phyloP scores from a whole-genome alignment of 2,329 filamentous ascomycete genomes.

The Diaporthe sp. region DNA sequence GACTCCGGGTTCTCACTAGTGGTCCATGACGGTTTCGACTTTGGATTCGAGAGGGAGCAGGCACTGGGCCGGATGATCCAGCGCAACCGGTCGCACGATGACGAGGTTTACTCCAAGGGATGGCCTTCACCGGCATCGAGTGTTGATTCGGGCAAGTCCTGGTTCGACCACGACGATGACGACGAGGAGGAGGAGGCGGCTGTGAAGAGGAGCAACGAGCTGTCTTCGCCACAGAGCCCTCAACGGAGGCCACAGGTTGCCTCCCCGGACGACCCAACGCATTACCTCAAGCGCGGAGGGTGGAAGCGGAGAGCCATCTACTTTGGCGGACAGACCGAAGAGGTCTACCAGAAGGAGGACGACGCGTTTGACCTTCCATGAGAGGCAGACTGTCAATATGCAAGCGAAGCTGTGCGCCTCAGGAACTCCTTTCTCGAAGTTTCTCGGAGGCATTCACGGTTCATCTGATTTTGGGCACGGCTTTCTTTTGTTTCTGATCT shows the following conservation, averaged over 20 bases:
- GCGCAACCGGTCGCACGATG: constrained; percentile 24
- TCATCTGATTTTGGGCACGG: background rate
- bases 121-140: constrained; percentile 42
- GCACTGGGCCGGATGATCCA: constrained; percentile 27
- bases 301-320: constrained; percentile 55
- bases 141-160: constrained; percentile 42
- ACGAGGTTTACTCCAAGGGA: constrained; percentile 33
- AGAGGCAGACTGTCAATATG: background rate
- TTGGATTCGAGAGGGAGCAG: constrained; percentile 47
- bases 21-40: constrained; percentile 53
- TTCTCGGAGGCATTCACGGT: background rate
- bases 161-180: constrained; percentile 37
- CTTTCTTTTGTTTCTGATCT: constrained; percentile 19
- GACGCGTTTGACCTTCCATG: constrained; percentile 47
- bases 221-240: constrained; percentile 32
- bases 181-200: constrained; percentile 22
- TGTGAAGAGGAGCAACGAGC: constrained; percentile 37
- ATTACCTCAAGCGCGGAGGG: constrained; percentile 51
- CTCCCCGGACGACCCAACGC: constrained; percentile 45
- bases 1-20: constrained; percentile 44
- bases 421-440: background rate
- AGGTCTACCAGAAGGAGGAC: constrained; percentile 45
- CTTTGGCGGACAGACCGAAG: constrained; percentile 45
- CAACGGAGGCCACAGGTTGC: constrained; percentile 44
- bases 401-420: background rate